Evolutionary conservation across 306 rosid species (phyloP).

Genomic region (Cucurbita ficifolia): DNA sequence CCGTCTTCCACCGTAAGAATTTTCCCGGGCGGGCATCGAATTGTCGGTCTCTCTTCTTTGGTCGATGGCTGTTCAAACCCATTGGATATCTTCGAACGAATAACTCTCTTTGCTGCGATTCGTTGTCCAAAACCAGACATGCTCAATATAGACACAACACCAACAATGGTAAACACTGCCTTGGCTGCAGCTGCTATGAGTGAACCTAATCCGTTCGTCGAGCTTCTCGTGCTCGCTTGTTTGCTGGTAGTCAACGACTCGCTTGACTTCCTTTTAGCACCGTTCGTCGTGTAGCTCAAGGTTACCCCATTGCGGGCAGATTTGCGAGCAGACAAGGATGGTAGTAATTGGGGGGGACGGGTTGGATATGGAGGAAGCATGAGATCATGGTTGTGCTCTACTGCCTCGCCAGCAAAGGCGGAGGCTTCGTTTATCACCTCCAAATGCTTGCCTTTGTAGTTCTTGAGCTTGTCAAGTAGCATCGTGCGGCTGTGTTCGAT

Average conservation of each 20-base stretch:
- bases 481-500: constrained; percentile 73
- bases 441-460: constrained; percentile 65
- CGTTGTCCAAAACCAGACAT: constrained; percentile 59
- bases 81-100: constrained; percentile 18
- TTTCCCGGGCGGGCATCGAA: constrained; percentile 65
- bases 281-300: constrained; percentile 20
- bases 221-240: constrained; percentile 20
- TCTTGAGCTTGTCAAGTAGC: constrained; percentile 60
- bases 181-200: constrained; percentile 48
- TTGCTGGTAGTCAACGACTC: constrained; percentile 19
- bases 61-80: constrained; percentile 16
- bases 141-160: constrained; percentile 53
- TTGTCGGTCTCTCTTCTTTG: constrained; percentile 19
- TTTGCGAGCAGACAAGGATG: constrained; percentile 28
- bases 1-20: constrained; percentile 60
- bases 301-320: constrained; percentile 36
- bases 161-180: constrained; percentile 51
- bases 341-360: constrained; percentile 39
- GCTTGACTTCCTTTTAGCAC: constrained; percentile 17
- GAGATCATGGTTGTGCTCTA: constrained; percentile 62
- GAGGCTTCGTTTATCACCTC: constrained; percentile 85
- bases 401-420: constrained; percentile 81
- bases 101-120: constrained; percentile 19
- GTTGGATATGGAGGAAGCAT: constrained; percentile 83
- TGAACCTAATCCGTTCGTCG: constrained; percentile 30